These are phyloP conservation scores for Punica granatum DNA, from an alignment of 345 rosid genomes.

Conservation along the genomic window DNA sequence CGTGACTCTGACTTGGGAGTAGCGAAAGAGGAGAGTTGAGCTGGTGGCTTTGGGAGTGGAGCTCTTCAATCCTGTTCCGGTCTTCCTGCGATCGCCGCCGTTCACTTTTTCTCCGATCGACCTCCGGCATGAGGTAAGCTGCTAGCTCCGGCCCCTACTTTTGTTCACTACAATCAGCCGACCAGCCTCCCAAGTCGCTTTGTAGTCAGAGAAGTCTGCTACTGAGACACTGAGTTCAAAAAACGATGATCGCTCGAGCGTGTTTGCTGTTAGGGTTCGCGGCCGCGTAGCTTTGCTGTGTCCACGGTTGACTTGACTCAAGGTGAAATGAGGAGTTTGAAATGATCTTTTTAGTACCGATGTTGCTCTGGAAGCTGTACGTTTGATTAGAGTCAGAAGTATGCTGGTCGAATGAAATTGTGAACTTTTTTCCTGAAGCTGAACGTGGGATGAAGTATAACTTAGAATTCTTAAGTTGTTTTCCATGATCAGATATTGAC, in stretches of 20 bases:
- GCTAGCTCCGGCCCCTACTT: neutral
- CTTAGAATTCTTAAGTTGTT: no score
- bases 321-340: neutral
- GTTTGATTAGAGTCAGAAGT: neutral
- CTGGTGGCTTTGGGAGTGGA: no score
- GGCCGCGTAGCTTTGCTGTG: neutral
- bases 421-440: neutral
- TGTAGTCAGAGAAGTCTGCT: neutral
- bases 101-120: neutral
- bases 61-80: neutral
- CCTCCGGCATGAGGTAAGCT: constrained; percentile 4
- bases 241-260: neutral
- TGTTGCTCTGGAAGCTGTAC: neutral
- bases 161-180: neutral
- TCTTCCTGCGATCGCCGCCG: neutral
- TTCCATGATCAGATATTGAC: neutral
- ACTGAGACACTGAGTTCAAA: neutral
- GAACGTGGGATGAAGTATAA: neutral
- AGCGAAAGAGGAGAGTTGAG: no score
- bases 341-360: neutral
- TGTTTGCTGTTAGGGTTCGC: neutral
- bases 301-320: neutral
- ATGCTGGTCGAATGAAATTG: neutral
- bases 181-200: neutral
- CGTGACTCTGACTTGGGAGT: no score